Evolutionary conservation across 2,329 filamentous ascomycete genomes (phyloP).

Genomic region (Penicillium sp.): DNA sequence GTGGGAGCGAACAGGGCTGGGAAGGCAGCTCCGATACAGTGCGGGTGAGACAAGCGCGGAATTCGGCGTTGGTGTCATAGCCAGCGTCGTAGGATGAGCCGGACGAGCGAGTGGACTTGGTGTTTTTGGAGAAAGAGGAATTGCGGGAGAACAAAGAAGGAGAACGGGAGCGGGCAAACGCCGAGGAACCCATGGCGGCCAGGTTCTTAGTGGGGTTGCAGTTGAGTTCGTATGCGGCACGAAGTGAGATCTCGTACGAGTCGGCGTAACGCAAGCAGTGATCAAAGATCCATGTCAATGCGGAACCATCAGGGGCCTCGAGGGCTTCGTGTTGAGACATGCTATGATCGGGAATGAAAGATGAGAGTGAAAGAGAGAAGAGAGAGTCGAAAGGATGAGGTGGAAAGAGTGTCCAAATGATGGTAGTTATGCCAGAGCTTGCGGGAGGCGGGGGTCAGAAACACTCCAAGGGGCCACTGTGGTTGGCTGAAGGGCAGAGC

Average conservation of each 20-base stretch:
- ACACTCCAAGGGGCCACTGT: conserved; percentile 10
- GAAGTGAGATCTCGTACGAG: conserved; percentile 66
- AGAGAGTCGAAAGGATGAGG: background rate
- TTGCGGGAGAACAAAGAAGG: conserved; percentile 41
- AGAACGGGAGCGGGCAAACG: conserved; percentile 24
- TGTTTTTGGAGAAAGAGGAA: conserved; percentile 30
- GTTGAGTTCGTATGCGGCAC: conserved; percentile 69
- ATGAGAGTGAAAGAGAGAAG: background rate
- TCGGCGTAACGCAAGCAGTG: conserved; percentile 63
- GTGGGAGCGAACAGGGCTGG: conserved; percentile 63
- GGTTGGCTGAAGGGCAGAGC: conserved; percentile 6
- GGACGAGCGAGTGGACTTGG: conserved; percentile 27
- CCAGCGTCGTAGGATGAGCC: conserved; percentile 20
- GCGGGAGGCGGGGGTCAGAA: conserved; percentile 1
- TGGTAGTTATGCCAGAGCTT: conserved; percentile 8
- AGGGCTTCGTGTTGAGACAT: conserved; percentile 18
- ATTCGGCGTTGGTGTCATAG: conserved; percentile 41
- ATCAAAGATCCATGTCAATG: conserved; percentile 57
- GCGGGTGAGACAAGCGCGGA: conserved; percentile 44
- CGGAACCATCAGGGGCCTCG: conserved; percentile 40
- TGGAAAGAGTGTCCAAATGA: background rate
- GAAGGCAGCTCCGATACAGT: conserved; percentile 61
- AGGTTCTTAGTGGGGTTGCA: conserved; percentile 52
- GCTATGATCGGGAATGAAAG: background rate
- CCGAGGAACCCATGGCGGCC: conserved; percentile 8